phyloP scores from a whole-genome alignment of 176 grass and related monocot genomes.

The Secale cereale region DNA sequence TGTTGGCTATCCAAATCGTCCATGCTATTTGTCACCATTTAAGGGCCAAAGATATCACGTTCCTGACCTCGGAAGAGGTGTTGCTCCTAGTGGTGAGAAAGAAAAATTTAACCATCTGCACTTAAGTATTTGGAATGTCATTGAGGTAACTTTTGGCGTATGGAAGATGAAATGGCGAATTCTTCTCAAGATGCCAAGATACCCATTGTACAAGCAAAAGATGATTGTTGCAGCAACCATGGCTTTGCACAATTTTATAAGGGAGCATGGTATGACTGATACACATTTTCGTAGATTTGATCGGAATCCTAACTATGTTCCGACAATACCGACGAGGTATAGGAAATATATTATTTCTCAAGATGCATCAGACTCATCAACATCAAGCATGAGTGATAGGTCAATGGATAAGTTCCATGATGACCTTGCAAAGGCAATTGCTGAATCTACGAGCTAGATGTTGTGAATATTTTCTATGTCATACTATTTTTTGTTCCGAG shows the following conservation, averaged over 20 bases:
- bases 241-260: background rate
- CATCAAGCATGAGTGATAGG: background rate
- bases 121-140: background rate
- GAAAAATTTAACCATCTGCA: background rate
- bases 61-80: background rate
- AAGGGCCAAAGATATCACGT: background rate
- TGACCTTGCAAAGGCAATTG: background rate
- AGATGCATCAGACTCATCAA: background rate
- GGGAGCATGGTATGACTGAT: background rate
- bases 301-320: background rate
- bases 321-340: background rate
- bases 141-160: background rate
- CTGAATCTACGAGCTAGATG: background rate
- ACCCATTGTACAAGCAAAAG: background rate
- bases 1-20: background rate
- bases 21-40: background rate
- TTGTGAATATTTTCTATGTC: no score
- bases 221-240: background rate
- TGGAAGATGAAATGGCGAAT: background rate
- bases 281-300: background rate
- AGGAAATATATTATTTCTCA: background rate
- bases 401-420: background rate
- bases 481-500: no score
- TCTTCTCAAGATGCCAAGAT: background rate
- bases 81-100: background rate